These are phyloP conservation scores for Microglena sp. DNA, from an alignment of 139 green algal species.

Conservation along the genomic window DNA sequence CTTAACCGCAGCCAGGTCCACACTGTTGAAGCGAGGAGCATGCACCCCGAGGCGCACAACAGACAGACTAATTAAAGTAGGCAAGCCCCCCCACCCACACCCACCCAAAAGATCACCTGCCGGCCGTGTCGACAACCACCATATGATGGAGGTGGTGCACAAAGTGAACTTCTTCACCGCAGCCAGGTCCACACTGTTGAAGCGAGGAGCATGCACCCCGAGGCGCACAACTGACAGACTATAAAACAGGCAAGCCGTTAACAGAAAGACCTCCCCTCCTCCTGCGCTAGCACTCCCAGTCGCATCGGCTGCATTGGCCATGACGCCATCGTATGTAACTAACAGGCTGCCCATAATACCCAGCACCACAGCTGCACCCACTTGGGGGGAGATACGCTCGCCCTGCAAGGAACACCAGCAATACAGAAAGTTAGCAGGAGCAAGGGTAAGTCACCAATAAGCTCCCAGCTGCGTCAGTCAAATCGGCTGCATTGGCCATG, in stretches of 20 bases:
- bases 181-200: not conserved
- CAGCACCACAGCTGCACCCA: too few species aligned
- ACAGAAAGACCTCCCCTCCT: not conserved
- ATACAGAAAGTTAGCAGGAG: too few species aligned
- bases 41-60: constrained; percentile 31
- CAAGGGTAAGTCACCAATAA: too few species aligned
- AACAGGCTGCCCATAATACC: too few species aligned
- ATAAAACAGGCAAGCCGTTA: constrained; percentile 13
- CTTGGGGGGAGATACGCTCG: too few species aligned
- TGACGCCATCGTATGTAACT: not conserved
- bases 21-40: constrained; percentile 10
- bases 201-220: constrained; percentile 24
- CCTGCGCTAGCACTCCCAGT: not conserved
- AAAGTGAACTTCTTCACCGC: constrained; percentile 32
- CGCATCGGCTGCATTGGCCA: too few species aligned
- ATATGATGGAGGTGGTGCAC: constrained; percentile 8
- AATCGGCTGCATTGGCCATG: too few species aligned
- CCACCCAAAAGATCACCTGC: not conserved
- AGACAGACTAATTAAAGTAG: constrained; percentile 11
- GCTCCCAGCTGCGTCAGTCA: not conserved
- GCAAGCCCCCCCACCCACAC: too few species aligned
- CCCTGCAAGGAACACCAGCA: too few species aligned
- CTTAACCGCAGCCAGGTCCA: constrained; percentile 33
- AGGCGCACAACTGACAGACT: constrained; percentile 26
- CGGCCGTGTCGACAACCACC: constrained; percentile 7